Conservation (phyloP, 176 grass and related monocot genomes). For the Miscanthus lutarioriparius region DNA sequence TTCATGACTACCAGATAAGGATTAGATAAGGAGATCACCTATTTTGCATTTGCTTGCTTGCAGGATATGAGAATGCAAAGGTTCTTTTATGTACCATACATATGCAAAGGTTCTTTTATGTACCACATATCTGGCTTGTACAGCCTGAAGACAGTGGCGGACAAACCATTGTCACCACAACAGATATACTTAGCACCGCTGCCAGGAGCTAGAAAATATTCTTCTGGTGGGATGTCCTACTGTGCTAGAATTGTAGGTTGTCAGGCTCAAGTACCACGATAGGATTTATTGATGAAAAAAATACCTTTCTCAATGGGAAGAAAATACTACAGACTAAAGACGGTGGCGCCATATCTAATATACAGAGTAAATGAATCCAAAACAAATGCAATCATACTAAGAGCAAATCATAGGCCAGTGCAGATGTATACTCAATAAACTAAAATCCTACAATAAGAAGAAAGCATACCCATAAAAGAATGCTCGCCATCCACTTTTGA, state of each 20-base stretch:
- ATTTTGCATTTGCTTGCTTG: background rate
- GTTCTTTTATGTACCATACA: background rate
- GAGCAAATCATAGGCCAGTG: slow-evolving; percentile 2
- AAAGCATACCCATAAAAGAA: slow-evolving; percentile 86
- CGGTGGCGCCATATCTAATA: background rate
- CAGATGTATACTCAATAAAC: background rate
- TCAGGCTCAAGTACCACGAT: background rate
- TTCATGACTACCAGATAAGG: background rate
- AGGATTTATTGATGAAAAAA: background rate
- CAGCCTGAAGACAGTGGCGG: background rate
- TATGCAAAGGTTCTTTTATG: background rate
- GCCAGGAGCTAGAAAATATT: background rate
- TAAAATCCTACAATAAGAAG: slow-evolving; percentile 33
- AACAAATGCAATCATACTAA: slow-evolving; percentile 3
- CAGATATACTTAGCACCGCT: background rate
- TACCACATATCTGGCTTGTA: slow-evolving; percentile 4
- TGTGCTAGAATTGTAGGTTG: background rate
- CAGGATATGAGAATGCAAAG: background rate
- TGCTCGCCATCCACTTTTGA: slow-evolving; percentile 64
- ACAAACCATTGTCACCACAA: background rate
- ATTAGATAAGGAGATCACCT: background rate
- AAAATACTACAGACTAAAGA: background rate
- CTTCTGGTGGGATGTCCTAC: background rate
- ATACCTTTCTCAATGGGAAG: background rate
- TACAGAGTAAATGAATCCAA: background rate